Percentiles rank a stretch among this genome's conserved stretches.
These are phyloP conservation scores for Penicillium canariense DNA, from an alignment of 495 filamentous ascomycete species.

Conservation along the genomic window DNA sequence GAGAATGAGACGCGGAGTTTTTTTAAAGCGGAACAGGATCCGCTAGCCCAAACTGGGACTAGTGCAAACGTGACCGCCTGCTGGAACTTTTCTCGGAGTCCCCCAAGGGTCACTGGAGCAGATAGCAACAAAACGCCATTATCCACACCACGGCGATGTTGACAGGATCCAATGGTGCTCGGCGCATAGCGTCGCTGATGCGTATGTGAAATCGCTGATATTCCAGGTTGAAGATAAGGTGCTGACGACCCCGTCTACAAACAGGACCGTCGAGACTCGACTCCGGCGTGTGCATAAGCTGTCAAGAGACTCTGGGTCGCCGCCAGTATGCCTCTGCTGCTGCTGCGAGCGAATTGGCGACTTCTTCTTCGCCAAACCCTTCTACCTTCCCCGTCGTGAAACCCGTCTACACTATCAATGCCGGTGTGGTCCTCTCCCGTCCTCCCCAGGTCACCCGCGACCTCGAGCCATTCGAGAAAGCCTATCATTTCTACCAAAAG, in stretches of 20 bases:
- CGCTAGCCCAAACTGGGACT: constrained; percentile 26
- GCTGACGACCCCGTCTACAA: constrained; percentile 10
- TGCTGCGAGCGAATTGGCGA: constrained; percentile 30
- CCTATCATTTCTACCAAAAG: constrained; percentile 94
- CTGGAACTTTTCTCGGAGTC: constrained; percentile 45
- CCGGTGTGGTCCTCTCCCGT: constrained; percentile 81
- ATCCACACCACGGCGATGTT: constrained; percentile 34
- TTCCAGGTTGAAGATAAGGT: neutral
- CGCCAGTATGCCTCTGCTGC: constrained; percentile 47
- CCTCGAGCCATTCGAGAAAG: constrained; percentile 82
- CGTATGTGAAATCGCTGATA: constrained; percentile 26
- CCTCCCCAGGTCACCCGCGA: constrained; percentile 82
- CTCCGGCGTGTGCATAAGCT: constrained; percentile 50
- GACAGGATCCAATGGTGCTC: constrained; percentile 44
- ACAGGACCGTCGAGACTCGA: constrained; percentile 45
- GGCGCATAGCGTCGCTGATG: constrained; percentile 43
- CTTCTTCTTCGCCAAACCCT: constrained; percentile 10
- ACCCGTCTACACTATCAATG: constrained; percentile 64
- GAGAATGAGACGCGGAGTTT: constrained; percentile 10
- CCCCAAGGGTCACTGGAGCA: constrained; percentile 14
- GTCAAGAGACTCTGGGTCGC: constrained; percentile 47
- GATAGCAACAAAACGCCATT: constrained; percentile 12
- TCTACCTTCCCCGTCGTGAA: constrained; percentile 34
- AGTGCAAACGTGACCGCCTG: constrained; percentile 32
- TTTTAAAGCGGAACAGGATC: constrained; percentile 13